Base-by-base conservation (phyloP, 176 grass and related monocot genomes). In the Eleusine indica region DNA sequence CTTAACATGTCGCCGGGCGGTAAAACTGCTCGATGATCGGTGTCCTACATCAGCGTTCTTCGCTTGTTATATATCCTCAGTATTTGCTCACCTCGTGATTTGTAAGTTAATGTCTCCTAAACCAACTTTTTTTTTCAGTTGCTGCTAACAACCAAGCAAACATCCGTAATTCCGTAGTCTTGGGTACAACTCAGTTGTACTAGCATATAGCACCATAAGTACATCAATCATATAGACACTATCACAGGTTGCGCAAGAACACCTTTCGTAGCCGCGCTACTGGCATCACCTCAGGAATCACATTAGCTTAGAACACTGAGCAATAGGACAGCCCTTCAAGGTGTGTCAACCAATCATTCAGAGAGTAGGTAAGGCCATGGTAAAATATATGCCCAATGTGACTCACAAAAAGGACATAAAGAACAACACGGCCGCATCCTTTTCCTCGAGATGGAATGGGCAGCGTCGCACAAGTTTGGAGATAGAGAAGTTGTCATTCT, bases 221-320 rank as follows among this genome's bases (percentile, higher is more conserved):
- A 63, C 18, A 57, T 77, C 46, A 69, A 39, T 56, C 32, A 35
- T 52, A 70, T 80, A 38, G 30, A 60, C 29, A 13, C 9, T 25
- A 38, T 46, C 35, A 82, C 44, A 78, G 77, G 66, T 78, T 39
- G 73, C 83, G 73, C 83, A 67, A 58, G 39, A 86, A 66, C 48
- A 19, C 73, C 58, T 90, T 86, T 73, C 73, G 47, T 71, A 78
- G 88, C 83, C 88, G 84, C 60, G 88, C 88, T 90, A 86, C 74
- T 18, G 66, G 25, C 40, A 42, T 47, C 49, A 29, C 57, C 52
- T 73, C 30, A 13, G 10, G 30, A 64, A 64, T 35, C 29, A n/a
- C 49, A 71, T 71, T 68, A 63, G 47, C 57, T 77, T 61, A 84
- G 73, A 64, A 58, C 49, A 28, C 46, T n/a, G 19, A 38, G 46